Base-by-base conservation (phyloP, 257 asterid species). In the Przewalskia tangutica region DNA sequence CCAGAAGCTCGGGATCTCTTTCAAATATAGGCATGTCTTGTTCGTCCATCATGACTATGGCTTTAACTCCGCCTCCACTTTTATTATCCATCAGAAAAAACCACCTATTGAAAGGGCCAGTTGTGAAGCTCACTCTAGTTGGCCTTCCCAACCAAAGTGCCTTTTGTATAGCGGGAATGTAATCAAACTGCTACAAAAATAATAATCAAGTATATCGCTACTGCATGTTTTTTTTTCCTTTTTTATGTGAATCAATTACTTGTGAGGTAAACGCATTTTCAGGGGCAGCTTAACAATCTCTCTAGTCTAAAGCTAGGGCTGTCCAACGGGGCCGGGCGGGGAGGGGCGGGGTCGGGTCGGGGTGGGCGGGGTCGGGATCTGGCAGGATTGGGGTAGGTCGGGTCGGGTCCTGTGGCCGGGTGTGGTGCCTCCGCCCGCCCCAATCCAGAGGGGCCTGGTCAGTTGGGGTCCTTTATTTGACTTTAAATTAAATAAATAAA, bases 71-170 rank as follows among this genome's bases (percentile, higher is more conserved):
- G 7, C 76, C 73, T 4, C 48, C 80, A 18, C 46, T 56, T 48
- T 32, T 18, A 27, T 54, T 83, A 56, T 66, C 85, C 46, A 76
- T 38, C 23, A 81, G 27, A 38, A 54, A 4, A 17, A 77, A 20
- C 6, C 3, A 75, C 7, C 68, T 84, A n/a, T 65, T 53, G 2
- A 55, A 14, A 2, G 36, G 36, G 0, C 55, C 42, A 10, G 36
- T 44, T 6, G 54, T 59, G 3, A 81, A 5, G 42, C 83, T 40
- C 53, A 81, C 87, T 7, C 44, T 53, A 23, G 18, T 48, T 3
- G 87, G 85, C 48, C 46, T 44, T 34, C 85, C 87, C 87, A 83
- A 85, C 11, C 87, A 81, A 62, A 77, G 81, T 6, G 77, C 81
- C 2, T 18, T 6, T 59, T 17, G 14, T 84, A 79, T 7, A 79